Base-by-base conservation (phyloP, 169 alveolate species). In the Cryptosporidium bovis region DNA sequence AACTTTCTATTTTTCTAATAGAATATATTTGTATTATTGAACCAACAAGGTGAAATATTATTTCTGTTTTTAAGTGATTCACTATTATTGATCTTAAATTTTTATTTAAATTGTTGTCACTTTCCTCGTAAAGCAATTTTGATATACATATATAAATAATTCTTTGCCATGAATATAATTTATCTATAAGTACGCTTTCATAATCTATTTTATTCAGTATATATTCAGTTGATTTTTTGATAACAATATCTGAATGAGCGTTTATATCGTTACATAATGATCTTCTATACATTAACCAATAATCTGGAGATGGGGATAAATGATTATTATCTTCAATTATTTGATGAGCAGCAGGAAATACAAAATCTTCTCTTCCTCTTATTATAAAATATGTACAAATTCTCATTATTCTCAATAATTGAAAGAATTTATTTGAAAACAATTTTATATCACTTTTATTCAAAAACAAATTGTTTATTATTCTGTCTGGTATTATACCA, bases 141-240 rank as follows among this genome's bases (percentile, higher is more conserved):
- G 90, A 44, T 18, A 90, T 84, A 6, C 92, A 91, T 29, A 85
- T 84, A 64, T 93, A 93, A 44, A 93, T 68, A 50, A 93, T 90
- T 65, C 94, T 85, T 68, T 93, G 96, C 96, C 96, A 93, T 16
- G 95, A 94, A 62, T 58, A 93, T 15, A 93, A 85, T 24, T 91
- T 84, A 51, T 91, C 91, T 3, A 71, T 64, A 16, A 83, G 68
- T 20, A 82, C 84, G 65, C 95, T 92, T 51, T 90, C 82, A 40
- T 66, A 56, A 48, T 92, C 92, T 10, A 93, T 48, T 48, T 34
- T 56, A 4, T 60, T 60, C 5, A 77, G 51, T 34, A 77, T 77
- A 18, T 77, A 58, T 31, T 16, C 18, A 29, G 87, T 77, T 12
- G 77, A 60, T 3, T 77, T 53, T 29, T 56, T 77, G 12, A 77